phyloP scores from a whole-genome alignment of 768 basidiomycete genomes.

The Kwoniella europaea region DNA sequence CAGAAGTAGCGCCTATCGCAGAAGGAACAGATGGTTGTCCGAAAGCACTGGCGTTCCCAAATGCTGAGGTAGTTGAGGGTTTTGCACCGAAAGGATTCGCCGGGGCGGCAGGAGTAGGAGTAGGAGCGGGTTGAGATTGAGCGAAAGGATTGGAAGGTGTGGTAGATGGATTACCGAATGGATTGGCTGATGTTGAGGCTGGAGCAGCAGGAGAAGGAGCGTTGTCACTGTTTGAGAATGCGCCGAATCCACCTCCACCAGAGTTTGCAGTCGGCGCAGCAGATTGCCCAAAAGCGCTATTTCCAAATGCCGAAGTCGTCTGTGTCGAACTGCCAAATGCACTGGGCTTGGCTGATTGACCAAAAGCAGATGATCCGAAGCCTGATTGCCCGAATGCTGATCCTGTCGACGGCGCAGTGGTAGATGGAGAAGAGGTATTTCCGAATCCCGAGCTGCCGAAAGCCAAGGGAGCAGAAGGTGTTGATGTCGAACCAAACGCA shows the following conservation, averaged over 20 bases:
- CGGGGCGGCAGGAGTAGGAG: conserved; percentile 5
- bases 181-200: neutral
- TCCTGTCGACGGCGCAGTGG: conserved; percentile 22
- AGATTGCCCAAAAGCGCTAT: conserved; percentile 13
- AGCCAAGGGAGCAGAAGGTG: conserved; percentile 24
- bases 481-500: conserved; percentile 28
- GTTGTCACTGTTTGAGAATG: conserved; percentile 11
- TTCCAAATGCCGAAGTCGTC: conserved; percentile 25
- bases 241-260: conserved; percentile 24
- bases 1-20: neutral
- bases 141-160: conserved; percentile 22
- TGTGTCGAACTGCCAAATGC: conserved; percentile 20
- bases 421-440: conserved; percentile 2
- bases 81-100: conserved; percentile 13
- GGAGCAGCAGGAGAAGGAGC: conserved; percentile 15
- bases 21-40: conserved; percentile 5
- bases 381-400: conserved; percentile 34
- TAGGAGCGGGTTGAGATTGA: conserved; percentile 6
- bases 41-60: conserved; percentile 18
- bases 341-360: conserved; percentile 31
- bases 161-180: conserved; percentile 7
- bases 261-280: neutral
- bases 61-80: conserved; percentile 16
- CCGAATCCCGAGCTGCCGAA: conserved; percentile 33
- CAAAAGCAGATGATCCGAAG: conserved; percentile 42